phyloP scores from a whole-genome alignment of 1,284 basidiomycete species.

The Kwoniella shivajii region DNA sequence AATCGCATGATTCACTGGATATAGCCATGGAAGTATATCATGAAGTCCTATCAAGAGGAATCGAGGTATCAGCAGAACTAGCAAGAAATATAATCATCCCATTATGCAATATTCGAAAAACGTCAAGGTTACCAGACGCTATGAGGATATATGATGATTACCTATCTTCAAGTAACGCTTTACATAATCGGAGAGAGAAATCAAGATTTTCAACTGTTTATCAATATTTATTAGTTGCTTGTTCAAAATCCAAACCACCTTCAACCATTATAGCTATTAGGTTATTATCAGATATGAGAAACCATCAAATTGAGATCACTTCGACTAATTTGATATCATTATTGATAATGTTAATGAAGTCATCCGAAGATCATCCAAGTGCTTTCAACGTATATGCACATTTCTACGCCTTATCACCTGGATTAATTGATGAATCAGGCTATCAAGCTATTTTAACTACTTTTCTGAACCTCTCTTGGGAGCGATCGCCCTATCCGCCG shows the following conservation, averaged over 20 bases:
- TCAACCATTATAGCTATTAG: constrained; percentile 50
- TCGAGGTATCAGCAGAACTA: constrained; percentile 13
- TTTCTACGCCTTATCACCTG: constrained; percentile 53
- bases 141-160: constrained; percentile 19
- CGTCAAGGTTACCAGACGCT: constrained; percentile 4
- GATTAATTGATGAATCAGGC: constrained; percentile 61
- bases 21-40: constrained; percentile 24
- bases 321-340: constrained; percentile 59
- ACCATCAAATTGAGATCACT: constrained; percentile 49
- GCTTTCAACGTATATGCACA: constrained; percentile 66
- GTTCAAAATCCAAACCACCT: constrained; percentile 16
- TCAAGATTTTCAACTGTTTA: constrained; percentile 13
- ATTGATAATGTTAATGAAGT: constrained; percentile 65
- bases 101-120: constrained; percentile 15
- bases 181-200: constrained; percentile 1
- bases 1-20: constrained; percentile 14
- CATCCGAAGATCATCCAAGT: constrained; percentile 59
- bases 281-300: constrained; percentile 62
- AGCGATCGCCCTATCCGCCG: constrained; percentile 57
- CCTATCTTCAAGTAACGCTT: not conserved
- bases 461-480: constrained; percentile 63
- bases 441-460: constrained; percentile 65
- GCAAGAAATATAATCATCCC: constrained; percentile 27
- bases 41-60: constrained; percentile 18
- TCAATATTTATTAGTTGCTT: constrained; percentile 21